Evolutionary conservation across 768 basidiomycete species (phyloP).

Genomic region (Boletus pseudo-olivaceus): DNA sequence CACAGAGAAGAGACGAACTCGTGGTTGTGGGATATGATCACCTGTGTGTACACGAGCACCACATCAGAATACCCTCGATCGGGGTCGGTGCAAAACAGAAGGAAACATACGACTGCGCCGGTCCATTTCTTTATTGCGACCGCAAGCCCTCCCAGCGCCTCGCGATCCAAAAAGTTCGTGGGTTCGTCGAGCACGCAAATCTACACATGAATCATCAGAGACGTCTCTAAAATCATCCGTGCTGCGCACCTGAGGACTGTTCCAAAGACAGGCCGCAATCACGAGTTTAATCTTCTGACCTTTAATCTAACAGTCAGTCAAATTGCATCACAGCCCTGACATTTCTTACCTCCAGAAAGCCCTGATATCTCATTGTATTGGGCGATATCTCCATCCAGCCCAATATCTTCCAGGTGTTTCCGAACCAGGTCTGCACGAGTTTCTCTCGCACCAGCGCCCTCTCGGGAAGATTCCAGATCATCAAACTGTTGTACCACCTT

Average conservation of each 20-base stretch:
- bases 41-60: constrained; percentile 38
- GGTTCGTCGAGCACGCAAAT: constrained; percentile 80
- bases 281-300: constrained; percentile 97
- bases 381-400: constrained; percentile 94
- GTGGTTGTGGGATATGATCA: constrained; percentile 95
- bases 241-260: constrained; percentile 76
- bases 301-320: constrained; percentile 28
- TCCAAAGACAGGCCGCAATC: constrained; percentile 93
- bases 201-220: constrained; percentile 39
- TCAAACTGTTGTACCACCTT: constrained; percentile 95
- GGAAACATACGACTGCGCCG: constrained; percentile 68
- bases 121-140: constrained; percentile 95
- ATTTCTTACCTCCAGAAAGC: constrained; percentile 74
- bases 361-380: constrained; percentile 97
- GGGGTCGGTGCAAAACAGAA: constrained; percentile 10
- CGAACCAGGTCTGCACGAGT: constrained; percentile 77
- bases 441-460: constrained; percentile 91
- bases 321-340: constrained; percentile 9
- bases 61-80: constrained; percentile 15
- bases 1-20: constrained; percentile 84
- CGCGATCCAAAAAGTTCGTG: constrained; percentile 96
- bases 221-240: not conserved
- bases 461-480: constrained; percentile 92
- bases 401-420: constrained; percentile 93
- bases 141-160: constrained; percentile 91